Base-by-base conservation (phyloP, 2,329 filamentous ascomycete species). In the Trichoderma brevicompactum region DNA sequence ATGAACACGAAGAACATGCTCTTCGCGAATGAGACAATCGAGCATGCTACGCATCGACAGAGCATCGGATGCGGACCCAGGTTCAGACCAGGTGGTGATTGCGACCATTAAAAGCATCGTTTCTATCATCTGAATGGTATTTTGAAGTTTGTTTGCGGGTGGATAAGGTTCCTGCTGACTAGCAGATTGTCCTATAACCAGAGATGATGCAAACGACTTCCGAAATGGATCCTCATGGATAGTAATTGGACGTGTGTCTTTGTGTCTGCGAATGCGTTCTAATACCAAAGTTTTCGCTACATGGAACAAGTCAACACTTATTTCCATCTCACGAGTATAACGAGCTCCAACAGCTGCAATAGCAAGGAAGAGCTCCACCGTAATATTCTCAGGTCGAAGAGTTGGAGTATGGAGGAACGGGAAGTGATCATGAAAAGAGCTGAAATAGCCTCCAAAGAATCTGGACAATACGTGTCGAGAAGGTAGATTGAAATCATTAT, bases 311-410 rank as follows among this genome's bases (percentile, higher is more conserved):
- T n/a, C 36, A 13, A 40, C n/a, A 9, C 52, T 55, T 23, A 55
- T 55, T 40, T 32, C 36, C 2, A 41, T 6, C 7, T 55, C 52
- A 19, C 40, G 36, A 7, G 36, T 55, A 41, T 55, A 55, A 19
- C 52, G 52, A 55, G 52, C 36, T 55, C 52, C 52, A 41, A 55
- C 38, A 2, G 52, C 52, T 8, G 52, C 52, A 19, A 55, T 55
- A 17, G 52, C 52, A 23, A 55, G 5, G 38, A 55, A 55, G 1
- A 55, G 9, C 19, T 55, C 52, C 13, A 23, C 36, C 19, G 17
- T 55, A 23, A 55, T 41, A 15, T 41, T 41, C 38, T 55, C 52
- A 15, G 52, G 52, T 2, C 19, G 9, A 1, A 55, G 52, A 28
- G 52, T 40, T 15, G 52, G 52, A 12, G 40, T 40, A 32, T 55